A percentile compares a stretch with the other conserved stretches of the same genome.
phyloP scores from a whole-genome alignment of 2,329 filamentous ascomycete genomes.

The Scedosporium minutisporum region DNA sequence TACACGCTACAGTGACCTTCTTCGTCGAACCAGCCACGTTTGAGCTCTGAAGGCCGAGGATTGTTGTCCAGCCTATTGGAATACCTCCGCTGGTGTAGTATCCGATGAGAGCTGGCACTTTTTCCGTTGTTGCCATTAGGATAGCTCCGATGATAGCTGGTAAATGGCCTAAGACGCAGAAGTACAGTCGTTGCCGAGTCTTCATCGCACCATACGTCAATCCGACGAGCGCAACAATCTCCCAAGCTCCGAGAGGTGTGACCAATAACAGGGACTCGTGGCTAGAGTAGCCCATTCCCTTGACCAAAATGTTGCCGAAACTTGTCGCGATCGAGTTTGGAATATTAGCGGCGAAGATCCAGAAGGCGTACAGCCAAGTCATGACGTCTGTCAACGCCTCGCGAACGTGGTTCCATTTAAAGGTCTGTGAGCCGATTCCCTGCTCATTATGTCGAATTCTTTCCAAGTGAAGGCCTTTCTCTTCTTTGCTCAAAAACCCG shows the following conservation, averaged over 20 bases:
- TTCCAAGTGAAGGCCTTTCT: constrained; percentile 55
- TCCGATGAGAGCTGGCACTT: too few relatives aligned
- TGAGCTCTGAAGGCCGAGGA: too few relatives aligned
- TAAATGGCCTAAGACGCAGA: constrained; percentile 14
- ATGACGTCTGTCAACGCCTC: constrained; percentile 56
- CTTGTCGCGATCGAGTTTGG: constrained; percentile 64
- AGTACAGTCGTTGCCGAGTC: constrained; percentile 56
- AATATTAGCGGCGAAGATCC: constrained; percentile 62
- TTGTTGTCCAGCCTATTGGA: too few relatives aligned
- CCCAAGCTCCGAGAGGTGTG: constrained; percentile 67
- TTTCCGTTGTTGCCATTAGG: too few relatives aligned
- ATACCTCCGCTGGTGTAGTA: too few relatives aligned
- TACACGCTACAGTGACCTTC: too few relatives aligned
- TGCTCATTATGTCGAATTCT: constrained; percentile 52
- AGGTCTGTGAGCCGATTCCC: constrained; percentile 45
- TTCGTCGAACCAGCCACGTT: too few relatives aligned
- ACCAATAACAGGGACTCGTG: constrained; percentile 64
- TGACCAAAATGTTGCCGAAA: constrained; percentile 68
- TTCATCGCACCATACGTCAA: constrained; percentile 61
- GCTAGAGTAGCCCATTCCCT: constrained; percentile 52
- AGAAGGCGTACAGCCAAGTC: constrained; percentile 53
- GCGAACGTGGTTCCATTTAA: constrained; percentile 34
- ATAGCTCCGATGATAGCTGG: too few relatives aligned
- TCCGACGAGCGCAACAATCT: constrained; percentile 58
- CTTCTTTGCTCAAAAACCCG: constrained; percentile 56